phyloP scores from a whole-genome alignment of 2,329 filamentous ascomycete species.

The Arthrobotrys conoides region DNA sequence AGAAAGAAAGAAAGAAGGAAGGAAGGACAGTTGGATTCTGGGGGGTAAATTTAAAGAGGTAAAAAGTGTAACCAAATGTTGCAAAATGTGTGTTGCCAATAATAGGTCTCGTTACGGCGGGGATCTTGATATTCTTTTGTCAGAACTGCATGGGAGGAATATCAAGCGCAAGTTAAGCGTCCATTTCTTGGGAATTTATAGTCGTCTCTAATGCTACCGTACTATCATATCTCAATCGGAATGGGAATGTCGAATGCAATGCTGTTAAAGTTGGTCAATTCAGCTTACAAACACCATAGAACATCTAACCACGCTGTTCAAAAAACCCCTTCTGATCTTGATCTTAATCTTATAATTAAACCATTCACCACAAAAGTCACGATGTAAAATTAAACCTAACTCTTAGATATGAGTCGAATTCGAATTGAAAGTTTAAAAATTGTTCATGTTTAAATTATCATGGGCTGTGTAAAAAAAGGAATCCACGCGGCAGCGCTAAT shows the following conservation, averaged over 20 bases:
- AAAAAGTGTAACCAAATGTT: conserved; percentile 12
- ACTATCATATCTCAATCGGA: not conserved
- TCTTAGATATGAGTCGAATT: conserved; percentile 5
- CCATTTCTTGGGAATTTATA: conserved; percentile 12
- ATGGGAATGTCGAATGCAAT: not conserved
- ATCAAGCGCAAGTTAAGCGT: conserved; percentile 1
- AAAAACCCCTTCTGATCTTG: not conserved
- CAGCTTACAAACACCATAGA: conserved; percentile 14
- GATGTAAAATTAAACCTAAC: conserved; percentile 22
- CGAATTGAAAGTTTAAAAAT: not conserved
- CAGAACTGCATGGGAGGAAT: not conserved
- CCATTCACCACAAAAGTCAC: not conserved
- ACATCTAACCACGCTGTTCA: conserved; percentile 23
- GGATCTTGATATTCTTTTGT: too few relatives aligned
- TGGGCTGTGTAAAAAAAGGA: conserved; percentile 26
- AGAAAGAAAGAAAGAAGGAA: not conserved
- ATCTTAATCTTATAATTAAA: not conserved
- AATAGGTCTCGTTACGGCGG: not conserved
- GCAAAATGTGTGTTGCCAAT: conserved; percentile 42
- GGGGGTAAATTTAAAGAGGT: too few relatives aligned
- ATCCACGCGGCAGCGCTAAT: conserved; percentile 20
- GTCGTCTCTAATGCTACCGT: not conserved
- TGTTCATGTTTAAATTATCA: not conserved
- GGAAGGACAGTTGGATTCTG: too few relatives aligned
- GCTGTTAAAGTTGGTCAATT: not conserved